phyloP scores from a whole-genome alignment of 345 rosid genomes.

The Corymbia maculata region DNA sequence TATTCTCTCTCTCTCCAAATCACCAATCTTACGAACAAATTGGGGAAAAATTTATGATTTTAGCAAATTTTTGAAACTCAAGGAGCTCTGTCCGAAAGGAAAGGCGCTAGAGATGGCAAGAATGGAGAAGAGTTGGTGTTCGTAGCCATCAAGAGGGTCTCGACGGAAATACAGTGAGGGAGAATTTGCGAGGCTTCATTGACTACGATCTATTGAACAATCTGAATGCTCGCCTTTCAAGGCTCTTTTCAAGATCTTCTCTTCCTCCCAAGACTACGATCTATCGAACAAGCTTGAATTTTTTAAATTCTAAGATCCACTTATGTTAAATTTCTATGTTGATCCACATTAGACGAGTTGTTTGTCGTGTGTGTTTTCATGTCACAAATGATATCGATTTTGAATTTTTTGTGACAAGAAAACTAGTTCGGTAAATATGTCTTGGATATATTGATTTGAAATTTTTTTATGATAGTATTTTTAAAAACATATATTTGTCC shows the following conservation, averaged over 20 bases:
- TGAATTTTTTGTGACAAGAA: background rate
- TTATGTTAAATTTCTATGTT: background rate
- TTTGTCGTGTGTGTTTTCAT: background rate
- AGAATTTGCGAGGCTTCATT: background rate
- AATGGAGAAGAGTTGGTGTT: background rate
- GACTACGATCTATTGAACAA: no score
- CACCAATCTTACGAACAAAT: background rate
- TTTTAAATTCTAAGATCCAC: background rate
- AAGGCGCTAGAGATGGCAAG: background rate
- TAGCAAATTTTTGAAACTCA: background rate
- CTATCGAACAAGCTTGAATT: background rate
- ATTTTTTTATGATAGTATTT: background rate
- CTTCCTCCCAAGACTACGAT: background rate
- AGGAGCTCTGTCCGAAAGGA: background rate
- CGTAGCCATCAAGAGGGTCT: background rate
- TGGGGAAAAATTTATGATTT: background rate
- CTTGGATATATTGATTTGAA: fast-evolving
- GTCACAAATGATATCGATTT: background rate
- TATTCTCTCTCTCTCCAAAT: background rate
- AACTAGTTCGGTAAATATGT: background rate
- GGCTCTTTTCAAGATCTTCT: background rate
- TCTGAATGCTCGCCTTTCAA: background rate
- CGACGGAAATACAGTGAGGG: background rate
- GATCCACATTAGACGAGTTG: background rate
- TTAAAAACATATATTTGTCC: background rate